phyloP scores from a whole-genome alignment of 2,329 filamentous ascomycete genomes.

The Monilinia fructigena region DNA sequence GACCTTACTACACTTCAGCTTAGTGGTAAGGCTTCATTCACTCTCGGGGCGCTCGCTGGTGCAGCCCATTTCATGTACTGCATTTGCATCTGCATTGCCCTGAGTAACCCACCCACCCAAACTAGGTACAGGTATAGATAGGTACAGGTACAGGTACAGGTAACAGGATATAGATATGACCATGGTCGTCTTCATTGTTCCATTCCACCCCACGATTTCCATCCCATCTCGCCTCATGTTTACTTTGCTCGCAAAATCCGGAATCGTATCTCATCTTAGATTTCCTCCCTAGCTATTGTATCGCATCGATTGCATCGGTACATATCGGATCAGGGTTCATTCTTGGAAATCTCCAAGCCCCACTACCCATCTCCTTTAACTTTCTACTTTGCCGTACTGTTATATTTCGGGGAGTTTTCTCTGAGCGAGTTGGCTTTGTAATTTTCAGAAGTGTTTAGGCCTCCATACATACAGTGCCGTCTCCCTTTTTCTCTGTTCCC shows the following conservation, averaged over 20 bases:
- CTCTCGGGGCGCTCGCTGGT: conserved; percentile 7
- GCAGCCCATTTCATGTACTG: conserved; percentile 18
- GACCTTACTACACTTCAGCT: conserved; percentile 15
- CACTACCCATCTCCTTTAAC: conserved; percentile 13
- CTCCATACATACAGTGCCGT: not conserved
- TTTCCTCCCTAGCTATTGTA: not conserved
- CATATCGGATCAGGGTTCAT: conserved; percentile 17
- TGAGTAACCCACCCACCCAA: conserved; percentile 11
- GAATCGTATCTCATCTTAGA: not conserved
- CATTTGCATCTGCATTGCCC: conserved; percentile 18
- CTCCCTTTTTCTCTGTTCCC: not conserved
- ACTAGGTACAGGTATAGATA: not conserved
- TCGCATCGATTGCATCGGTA: conserved; percentile 10
- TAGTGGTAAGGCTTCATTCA: conserved; percentile 18
- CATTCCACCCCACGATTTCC: conserved; percentile 5
- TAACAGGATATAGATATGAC: conserved; percentile 12
- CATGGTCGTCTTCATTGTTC: conserved; percentile 2
- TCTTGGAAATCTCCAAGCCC: conserved; percentile 4
- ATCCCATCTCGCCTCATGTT: conserved; percentile 6
- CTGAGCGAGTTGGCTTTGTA: not conserved
- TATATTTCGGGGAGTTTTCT: not conserved
- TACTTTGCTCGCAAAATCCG: conserved; percentile 7
- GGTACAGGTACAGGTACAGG: conserved; percentile 13
- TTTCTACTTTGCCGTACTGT: not conserved
- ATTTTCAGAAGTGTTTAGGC: not conserved